Evolutionary conservation across 2,329 filamentous ascomycete genomes (phyloP).

Genomic region (Fusarium nelsonii): DNA sequence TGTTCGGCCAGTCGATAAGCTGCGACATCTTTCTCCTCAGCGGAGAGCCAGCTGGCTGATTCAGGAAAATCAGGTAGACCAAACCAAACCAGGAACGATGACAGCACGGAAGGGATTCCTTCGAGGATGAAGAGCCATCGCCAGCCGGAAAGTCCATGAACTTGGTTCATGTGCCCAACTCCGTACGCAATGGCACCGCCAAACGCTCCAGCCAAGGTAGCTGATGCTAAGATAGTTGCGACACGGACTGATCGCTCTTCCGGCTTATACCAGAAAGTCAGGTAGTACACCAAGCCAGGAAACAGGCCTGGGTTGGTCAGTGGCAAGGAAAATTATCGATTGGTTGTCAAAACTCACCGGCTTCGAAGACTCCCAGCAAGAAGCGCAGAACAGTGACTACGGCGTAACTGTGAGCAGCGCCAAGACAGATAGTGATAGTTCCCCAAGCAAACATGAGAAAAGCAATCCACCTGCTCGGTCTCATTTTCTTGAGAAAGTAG

Average conservation of each 20-base stretch:
- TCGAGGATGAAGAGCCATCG: conserved; percentile 71
- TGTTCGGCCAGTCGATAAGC: conserved; percentile 52
- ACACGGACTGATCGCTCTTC: conserved; percentile 75
- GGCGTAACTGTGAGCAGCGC: conserved; percentile 54
- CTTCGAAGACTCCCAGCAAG: conserved; percentile 50
- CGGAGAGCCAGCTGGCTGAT: conserved; percentile 69
- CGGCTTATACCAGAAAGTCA: conserved; percentile 79
- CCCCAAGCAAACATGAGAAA: conserved; percentile 52
- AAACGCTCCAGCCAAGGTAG: conserved; percentile 76
- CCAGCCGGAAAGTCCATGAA: conserved; percentile 72
- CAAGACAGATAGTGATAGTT: conserved; percentile 57
- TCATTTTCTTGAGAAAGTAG: conserved; percentile 61
- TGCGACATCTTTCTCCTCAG: conserved; percentile 67
- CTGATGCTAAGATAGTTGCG: conserved; percentile 74
- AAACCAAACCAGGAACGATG: conserved; percentile 71
- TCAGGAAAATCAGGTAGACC: conserved; percentile 76
- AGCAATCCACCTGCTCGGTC: conserved; percentile 61
- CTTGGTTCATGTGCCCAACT: conserved; percentile 75
- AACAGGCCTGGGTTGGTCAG: conserved; percentile 54
- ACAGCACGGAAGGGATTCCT: conserved; percentile 73
- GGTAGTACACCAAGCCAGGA: conserved; percentile 47
- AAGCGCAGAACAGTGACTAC: conserved; percentile 49
- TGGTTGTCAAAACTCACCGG: conserved; percentile 21
- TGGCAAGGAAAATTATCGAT: accelerated
- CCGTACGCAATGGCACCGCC: conserved; percentile 78